These are phyloP conservation scores for Tilletia caries DNA, from an alignment of 1,284 basidiomycete species.

Conservation along the genomic window DNA sequence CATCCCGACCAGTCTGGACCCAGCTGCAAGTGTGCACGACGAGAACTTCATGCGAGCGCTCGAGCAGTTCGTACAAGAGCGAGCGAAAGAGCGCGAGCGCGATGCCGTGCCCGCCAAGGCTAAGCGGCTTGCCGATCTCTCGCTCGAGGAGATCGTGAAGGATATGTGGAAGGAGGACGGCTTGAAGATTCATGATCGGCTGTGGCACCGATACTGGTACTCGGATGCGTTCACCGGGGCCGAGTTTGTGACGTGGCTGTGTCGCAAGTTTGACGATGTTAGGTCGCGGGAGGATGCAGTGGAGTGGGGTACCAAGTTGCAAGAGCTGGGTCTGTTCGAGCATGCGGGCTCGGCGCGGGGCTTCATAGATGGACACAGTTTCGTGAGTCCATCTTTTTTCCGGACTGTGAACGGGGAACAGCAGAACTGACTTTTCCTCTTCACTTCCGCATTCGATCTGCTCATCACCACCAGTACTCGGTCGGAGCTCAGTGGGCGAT, in stretches of 20 bases:
- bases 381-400: conserved; percentile 18
- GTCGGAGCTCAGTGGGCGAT: conserved; percentile 15
- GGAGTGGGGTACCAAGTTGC: conserved; percentile 37
- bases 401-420: not conserved
- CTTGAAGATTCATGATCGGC: conserved; percentile 45
- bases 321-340: conserved; percentile 43
- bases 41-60: conserved; percentile 46
- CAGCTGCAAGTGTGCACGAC: conserved; percentile 44
- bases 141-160: conserved; percentile 18
- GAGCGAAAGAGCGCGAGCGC: conserved; percentile 16
- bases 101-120: not conserved
- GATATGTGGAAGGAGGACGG: conserved; percentile 37
- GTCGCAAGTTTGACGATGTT: conserved; percentile 42
- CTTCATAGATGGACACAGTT: conserved; percentile 52
- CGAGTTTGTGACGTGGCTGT: conserved; percentile 51
- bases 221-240: conserved; percentile 47
- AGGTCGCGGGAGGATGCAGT: conserved; percentile 45
- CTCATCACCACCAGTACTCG: conserved; percentile 17
- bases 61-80: conserved; percentile 19
- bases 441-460: no score
- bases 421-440: not conserved
- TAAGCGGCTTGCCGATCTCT: not conserved
- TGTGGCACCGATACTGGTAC: conserved; percentile 50
- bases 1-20: conserved; percentile 51
- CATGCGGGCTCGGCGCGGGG: conserved; percentile 46